Conservation (phyloP, 805 yeast genomes). For the Candida schatavii region DNA sequence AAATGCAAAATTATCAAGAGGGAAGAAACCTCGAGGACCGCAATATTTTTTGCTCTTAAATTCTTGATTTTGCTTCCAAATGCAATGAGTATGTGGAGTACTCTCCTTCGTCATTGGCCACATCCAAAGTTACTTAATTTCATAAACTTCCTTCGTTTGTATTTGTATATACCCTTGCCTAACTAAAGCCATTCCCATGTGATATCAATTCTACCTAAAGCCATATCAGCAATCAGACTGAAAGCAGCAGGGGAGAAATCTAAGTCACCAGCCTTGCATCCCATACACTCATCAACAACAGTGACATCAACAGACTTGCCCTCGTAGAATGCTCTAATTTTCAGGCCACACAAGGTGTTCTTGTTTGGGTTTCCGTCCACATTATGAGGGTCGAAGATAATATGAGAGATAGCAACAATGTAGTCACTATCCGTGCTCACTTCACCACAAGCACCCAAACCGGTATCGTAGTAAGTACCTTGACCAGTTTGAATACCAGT, state of each 20-base stretch:
- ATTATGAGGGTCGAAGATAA: constrained; percentile 34
- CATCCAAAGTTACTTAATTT: no score
- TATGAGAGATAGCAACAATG: constrained; percentile 51
- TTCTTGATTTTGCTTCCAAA: no score
- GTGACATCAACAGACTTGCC: constrained; percentile 55
- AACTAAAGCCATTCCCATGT: constrained; percentile 46
- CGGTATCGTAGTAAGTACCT: constrained; percentile 49
- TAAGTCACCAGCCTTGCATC: constrained; percentile 48
- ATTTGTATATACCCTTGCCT: no score
- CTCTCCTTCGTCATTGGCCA: no score
- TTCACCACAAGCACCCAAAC: constrained; percentile 56
- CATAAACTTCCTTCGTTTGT: no score
- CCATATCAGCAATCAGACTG: constrained; percentile 45
- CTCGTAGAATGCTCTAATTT: constrained; percentile 43
- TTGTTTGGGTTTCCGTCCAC: constrained; percentile 38
- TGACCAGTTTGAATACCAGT: constrained; percentile 31
- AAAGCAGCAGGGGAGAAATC: constrained; percentile 66
- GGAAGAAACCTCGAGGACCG: no score
- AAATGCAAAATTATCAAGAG: no score
- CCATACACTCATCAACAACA: constrained; percentile 57
- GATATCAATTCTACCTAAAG: constrained; percentile 52
- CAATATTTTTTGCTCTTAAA: no score
- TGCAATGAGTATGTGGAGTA: no score
- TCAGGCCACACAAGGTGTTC: constrained; percentile 52
- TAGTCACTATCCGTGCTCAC: constrained; percentile 44